Conservation (phyloP, 345 rosid species). For the Camelina sativa region DNA sequence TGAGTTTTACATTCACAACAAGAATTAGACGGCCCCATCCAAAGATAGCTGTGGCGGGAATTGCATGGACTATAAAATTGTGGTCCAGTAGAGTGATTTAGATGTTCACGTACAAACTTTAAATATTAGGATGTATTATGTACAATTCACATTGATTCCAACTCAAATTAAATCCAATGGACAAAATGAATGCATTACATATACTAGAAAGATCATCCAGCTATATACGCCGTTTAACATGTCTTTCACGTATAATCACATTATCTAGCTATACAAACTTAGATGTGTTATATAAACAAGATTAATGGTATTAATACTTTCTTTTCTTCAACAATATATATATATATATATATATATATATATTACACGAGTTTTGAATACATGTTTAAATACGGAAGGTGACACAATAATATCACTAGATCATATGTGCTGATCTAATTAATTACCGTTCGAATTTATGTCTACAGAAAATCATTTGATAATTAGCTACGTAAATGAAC, state of each 20-base stretch:
- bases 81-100: conserved; percentile 50
- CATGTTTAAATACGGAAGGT: neutral
- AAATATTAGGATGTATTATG: neutral
- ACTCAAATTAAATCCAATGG: neutral
- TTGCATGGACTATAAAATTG: conserved; percentile 40
- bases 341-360: no score
- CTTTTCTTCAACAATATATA: no score
- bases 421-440: no score
- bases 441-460: neutral
- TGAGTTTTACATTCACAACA: conserved; percentile 28
- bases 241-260: conserved; percentile 13
- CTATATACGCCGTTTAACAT: neutral
- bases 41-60: conserved; percentile 45
- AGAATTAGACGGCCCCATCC: conserved; percentile 45
- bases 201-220: neutral
- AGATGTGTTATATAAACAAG: neutral
- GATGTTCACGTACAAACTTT: conserved; percentile 31
- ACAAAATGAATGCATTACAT: neutral
- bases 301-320: neutral
- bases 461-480: neutral
- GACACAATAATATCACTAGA: neutral
- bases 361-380: neutral
- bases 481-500: neutral
- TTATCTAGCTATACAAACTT: neutral
- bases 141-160: neutral